Evolutionary conservation across 768 basidiomycete genomes (phyloP).

Genomic region (Serendipita sp.): DNA sequence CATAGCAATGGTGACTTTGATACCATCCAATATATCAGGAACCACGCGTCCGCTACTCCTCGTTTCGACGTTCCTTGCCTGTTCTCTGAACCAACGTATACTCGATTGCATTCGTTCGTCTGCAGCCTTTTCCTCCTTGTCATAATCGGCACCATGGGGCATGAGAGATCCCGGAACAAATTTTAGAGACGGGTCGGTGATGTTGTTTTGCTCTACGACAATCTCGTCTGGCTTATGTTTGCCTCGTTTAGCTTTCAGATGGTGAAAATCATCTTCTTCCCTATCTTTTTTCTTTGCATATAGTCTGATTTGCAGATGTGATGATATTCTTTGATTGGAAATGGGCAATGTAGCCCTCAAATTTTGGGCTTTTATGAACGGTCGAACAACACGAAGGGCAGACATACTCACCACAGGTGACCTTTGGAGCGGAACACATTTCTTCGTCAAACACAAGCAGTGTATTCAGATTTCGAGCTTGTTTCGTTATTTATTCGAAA

Average conservation of each 20-base stretch:
- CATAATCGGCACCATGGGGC: conserved; percentile 31
- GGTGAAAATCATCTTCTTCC: background rate
- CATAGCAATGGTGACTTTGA: conserved; percentile 39
- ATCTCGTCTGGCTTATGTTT: background rate
- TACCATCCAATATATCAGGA: conserved; percentile 50
- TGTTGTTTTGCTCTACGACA: background rate
- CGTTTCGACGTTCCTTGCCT: conserved; percentile 53
- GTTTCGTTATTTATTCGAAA: no score
- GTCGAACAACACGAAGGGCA: background rate
- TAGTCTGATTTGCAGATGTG: background rate
- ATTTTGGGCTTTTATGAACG: no score
- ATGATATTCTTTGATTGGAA: background rate
- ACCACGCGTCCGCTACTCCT: conserved; percentile 65
- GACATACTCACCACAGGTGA: background rate
- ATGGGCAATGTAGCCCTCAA: background rate
- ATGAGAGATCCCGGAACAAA: background rate
- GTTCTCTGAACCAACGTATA: conserved; percentile 63
- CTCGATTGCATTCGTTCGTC: conserved; percentile 38
- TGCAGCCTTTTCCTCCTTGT: conserved; percentile 29
- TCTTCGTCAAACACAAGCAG: no score
- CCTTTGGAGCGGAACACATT: no score
- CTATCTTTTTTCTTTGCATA: background rate
- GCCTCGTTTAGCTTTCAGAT: background rate
- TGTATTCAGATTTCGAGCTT: no score
- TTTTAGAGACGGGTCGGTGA: conserved; percentile 2